Evolutionary conservation across 176 grass and related monocot genomes (phyloP), one percentile per base, ranked within the genome.

Genomic region (Areca catechu): DNA sequence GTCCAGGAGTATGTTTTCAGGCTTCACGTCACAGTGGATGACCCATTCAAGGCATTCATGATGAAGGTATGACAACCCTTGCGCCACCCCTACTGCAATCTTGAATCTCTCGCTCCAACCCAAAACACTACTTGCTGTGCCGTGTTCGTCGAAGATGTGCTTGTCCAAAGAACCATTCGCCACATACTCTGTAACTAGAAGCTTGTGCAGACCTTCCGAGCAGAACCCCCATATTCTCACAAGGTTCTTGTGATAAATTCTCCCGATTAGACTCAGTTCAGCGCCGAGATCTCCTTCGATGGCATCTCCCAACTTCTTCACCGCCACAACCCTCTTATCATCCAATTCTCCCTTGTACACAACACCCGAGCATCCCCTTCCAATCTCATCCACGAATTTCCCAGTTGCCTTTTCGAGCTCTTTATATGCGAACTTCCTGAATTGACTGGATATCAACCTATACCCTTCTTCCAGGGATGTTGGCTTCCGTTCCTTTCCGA

Each of bases 1-100:
- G 14, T 27, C 73, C 5, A 76, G 30, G 18, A 76, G 63, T 51
- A 76, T 68, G 30, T 76, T 76, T 37, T 76, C 63, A 53, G 73
- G 83, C 22, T 86, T 86, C 70, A 86, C 72, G 58, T 86, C 78
- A 48, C 78, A 86, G 37, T 86, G 78, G 20, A 86, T 63, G 53
- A 82, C 71, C 83, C 78, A 86, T 20, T 86, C 78, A 9, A 86
- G 28, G 27, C 83, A 86, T 53, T 88, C 79, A 2, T 25, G 69
- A 15, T 88, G 85, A 47, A 88, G 67, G 55, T 83, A 88, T 0
- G 85, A 76, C 29, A 83, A 47, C 0, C 85, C 76, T 72, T 52
- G 72, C 0, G 80, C 85, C 17, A 79, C 50, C 14, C 63, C 73
- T 15, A 67, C 21, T 15, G 73, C 73, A 76, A 76, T 68, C 52